phyloP scores from a whole-genome alignment of 345 rosid genomes.

The Triadica sebifera region DNA sequence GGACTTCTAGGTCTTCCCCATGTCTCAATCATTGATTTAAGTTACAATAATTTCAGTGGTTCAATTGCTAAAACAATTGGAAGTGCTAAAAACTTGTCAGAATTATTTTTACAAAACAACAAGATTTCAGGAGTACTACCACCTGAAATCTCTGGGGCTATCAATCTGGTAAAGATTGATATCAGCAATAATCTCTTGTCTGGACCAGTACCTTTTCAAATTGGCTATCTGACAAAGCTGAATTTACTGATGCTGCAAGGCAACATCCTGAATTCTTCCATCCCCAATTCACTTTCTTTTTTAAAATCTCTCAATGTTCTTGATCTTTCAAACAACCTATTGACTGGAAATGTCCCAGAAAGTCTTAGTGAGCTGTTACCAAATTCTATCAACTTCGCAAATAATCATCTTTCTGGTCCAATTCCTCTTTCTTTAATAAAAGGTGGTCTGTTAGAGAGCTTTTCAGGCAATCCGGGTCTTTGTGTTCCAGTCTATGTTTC shows the following conservation, averaged over 20 bases:
- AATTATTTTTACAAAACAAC: conserved; percentile 74
- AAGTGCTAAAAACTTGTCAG: conserved; percentile 72
- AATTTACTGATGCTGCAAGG: conserved; percentile 69
- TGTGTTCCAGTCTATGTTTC: conserved; percentile 60
- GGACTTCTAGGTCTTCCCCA: conserved; percentile 71
- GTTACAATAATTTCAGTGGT: conserved; percentile 65
- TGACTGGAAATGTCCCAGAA: conserved; percentile 74
- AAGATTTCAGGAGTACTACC: conserved; percentile 67
- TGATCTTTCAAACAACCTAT: conserved; percentile 70
- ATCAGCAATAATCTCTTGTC: conserved; percentile 68
- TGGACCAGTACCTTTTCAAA: conserved; percentile 76
- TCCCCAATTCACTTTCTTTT: conserved; percentile 64
- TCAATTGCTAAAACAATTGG: conserved; percentile 51
- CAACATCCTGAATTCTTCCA: conserved; percentile 59
- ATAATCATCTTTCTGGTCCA: conserved; percentile 80
- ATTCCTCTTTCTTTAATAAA: conserved; percentile 65
- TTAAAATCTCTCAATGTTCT: conserved; percentile 79
- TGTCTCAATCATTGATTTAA: conserved; percentile 78
- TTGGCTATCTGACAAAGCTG: conserved; percentile 66
- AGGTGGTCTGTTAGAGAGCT: conserved; percentile 75
- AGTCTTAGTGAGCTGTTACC: conserved; percentile 59
- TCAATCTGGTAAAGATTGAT: conserved; percentile 83
- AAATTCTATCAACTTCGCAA: conserved; percentile 72
- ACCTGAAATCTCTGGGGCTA: conserved; percentile 58
- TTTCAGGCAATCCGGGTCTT: conserved; percentile 78